A percentile compares a stretch with the other conserved stretches of the same genome.
Evolutionary conservation across 2,329 filamentous ascomycete species (phyloP).

Genomic region (Triangularia setosa): DNA sequence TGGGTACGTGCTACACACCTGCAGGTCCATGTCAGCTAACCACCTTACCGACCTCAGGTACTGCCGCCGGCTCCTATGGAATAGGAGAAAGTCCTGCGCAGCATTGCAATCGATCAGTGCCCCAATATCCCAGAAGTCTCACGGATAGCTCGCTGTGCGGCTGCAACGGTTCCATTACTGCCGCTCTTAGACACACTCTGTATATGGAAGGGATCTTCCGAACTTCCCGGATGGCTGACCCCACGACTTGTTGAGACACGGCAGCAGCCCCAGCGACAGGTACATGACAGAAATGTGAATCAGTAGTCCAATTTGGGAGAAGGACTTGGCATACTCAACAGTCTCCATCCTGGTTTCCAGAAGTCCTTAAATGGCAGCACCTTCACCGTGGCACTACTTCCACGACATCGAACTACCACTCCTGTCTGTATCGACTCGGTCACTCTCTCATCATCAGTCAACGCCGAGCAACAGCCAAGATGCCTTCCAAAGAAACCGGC

Average conservation of each 20-base stretch:
- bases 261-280: neutral
- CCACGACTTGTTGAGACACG: neutral
- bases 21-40: neutral
- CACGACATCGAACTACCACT: neutral
- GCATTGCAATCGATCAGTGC: neutral
- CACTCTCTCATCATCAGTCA: neutral
- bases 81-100: neutral
- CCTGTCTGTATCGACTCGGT: neutral
- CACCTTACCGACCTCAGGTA: neutral
- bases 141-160: neutral
- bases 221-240: neutral
- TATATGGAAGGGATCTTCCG: neutral
- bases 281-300: neutral
- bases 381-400: neutral
- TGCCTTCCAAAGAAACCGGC: neutral
- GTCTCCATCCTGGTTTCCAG: neutral
- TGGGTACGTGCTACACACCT: neutral
- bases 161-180: neutral
- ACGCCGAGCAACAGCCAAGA: neutral
- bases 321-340: neutral
- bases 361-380: neutral
- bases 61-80: neutral
- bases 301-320: neutral
- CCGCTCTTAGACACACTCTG: neutral
- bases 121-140: neutral